Percentiles rank a stretch among this genome's conserved stretches.
These are phyloP conservation scores for Hebeloma cylindrosporum DNA, from an alignment of 768 basidiomycete species.

Conservation along the genomic window DNA sequence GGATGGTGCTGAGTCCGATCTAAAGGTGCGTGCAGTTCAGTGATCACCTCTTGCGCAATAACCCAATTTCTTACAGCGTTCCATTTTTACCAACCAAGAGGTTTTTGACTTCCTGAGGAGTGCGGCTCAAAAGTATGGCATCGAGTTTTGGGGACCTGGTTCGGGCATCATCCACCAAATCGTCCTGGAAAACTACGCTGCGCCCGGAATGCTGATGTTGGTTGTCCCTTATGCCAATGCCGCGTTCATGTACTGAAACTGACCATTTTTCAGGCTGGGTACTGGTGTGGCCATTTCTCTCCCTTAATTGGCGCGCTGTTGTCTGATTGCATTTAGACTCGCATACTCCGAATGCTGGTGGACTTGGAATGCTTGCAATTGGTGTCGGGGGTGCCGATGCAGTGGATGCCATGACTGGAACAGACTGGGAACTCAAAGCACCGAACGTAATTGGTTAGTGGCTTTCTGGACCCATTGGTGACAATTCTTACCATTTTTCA, in stretches of 20 bases:
- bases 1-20: slow-evolving; percentile 83
- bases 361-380: slow-evolving; percentile 93
- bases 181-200: slow-evolving; percentile 96
- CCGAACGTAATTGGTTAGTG: slow-evolving; percentile 75
- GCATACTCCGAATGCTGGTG: slow-evolving; percentile 98
- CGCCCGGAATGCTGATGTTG: slow-evolving; percentile 91
- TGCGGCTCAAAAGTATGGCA: slow-evolving; percentile 86
- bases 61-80: slow-evolving; percentile 48
- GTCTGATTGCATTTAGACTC: slow-evolving; percentile 56
- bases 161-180: slow-evolving; percentile 97
- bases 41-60: slow-evolving; percentile 2
- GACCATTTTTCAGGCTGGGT: slow-evolving; percentile 57
- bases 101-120: slow-evolving; percentile 98
- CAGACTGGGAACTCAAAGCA: slow-evolving; percentile 97
- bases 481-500: slow-evolving; percentile 23
- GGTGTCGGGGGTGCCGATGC: slow-evolving; percentile 99
- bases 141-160: slow-evolving; percentile 99
- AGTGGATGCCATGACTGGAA: slow-evolving; percentile 97
- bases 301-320: neutral
- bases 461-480: neutral
- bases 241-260: slow-evolving; percentile 10
- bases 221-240: slow-evolving; percentile 17
- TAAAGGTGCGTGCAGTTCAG: slow-evolving; percentile 53
- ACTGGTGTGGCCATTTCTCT: slow-evolving; percentile 51
- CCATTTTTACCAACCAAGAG: slow-evolving; percentile 88